Base-by-base conservation (phyloP, 2,329 filamentous ascomycete species). In the Corinectria fuckeliana region DNA sequence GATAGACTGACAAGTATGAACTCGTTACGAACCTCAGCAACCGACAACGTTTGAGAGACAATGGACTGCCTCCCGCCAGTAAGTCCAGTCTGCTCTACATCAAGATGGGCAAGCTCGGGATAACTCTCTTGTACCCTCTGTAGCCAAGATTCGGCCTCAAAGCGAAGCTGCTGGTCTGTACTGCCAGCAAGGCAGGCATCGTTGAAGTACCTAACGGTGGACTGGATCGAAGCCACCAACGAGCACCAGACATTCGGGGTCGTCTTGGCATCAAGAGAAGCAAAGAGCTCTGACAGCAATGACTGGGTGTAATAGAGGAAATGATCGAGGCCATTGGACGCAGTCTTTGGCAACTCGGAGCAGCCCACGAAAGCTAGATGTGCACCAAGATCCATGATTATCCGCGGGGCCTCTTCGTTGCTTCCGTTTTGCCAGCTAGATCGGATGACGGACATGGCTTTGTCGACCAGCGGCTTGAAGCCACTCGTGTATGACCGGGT, bases 341-440 rank as follows among this genome's bases (percentile, higher is more conserved):
- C 58, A 8, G 44, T 58, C 2, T 57, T 63, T 1, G 76, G 75
- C 0, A 78, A 58, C 38, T 77, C 72, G 1, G 81, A 83, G 67
- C 81, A 84, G 25, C 81, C 81, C 47, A 86, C 74, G 53, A 79
- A 82, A 3, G 80, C 80, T 3, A 87, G 64, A 2, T 81, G 75
- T 9, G 76, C 75, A 4, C 81, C 74, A 2, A 83, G 71, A 25
- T 69, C 69, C 26, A 74, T 72, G 5, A 80, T 72, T 8, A 63
- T 66, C 39, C 71, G 64, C 4, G 66, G 63, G 4, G 69, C 66
- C 9, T 72, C 67, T 1, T 62, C 28, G 9, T 53, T 57, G 4
- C 64, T 58, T 11, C 51, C 50, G 4, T 63, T 51, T 20, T 61
- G 52, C 54, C 71, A 69, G 36, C 66, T 68, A 2, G 62, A 47